Conservation (phyloP, 768 basidiomycete genomes). For the Stropharia rugosoannulata region DNA sequence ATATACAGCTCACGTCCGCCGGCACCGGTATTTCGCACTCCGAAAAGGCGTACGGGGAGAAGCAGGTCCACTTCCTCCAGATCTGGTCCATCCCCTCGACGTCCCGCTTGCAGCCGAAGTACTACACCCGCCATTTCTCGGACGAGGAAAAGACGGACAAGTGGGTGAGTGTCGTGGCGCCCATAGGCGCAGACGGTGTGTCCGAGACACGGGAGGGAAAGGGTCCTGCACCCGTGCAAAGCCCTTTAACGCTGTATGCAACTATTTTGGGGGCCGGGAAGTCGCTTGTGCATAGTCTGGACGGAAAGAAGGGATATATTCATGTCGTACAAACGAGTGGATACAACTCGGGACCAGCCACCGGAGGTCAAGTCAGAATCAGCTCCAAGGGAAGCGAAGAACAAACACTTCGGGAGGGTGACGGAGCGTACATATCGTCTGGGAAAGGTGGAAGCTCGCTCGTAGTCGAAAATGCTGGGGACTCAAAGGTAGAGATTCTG, state of each 20-base stretch:
- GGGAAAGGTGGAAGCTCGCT: conserved; percentile 39
- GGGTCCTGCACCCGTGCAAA: conserved; percentile 83
- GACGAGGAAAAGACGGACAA: conserved; percentile 80
- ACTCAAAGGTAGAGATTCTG: conserved; percentile 67
- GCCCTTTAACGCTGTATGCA: conserved; percentile 69
- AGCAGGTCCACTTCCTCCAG: conserved; percentile 50
- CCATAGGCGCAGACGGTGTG: conserved; percentile 59
- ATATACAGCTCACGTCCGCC: conserved; percentile 88
- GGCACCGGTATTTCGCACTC: conserved; percentile 92
- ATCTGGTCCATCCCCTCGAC: conserved; percentile 49
- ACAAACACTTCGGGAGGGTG: conserved; percentile 76
- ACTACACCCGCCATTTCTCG: conserved; percentile 85
- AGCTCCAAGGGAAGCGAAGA: conserved; percentile 35
- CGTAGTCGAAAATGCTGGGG: conserved; percentile 63
- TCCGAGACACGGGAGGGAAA: conserved; percentile 56
- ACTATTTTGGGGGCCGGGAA: conserved; percentile 63
- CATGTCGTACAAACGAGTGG: conserved; percentile 87
- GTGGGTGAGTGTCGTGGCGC: conserved; percentile 76
- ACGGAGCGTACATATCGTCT: conserved; percentile 74
- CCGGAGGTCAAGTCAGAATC: conserved; percentile 60
- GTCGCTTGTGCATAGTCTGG: conserved; percentile 52
- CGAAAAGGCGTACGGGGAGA: conserved; percentile 43
- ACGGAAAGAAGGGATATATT: conserved; percentile 67
- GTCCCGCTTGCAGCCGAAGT: conserved; percentile 62
- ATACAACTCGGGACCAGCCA: conserved; percentile 59